Evolutionary conservation across 2,329 filamentous ascomycete species (phyloP).

Genomic region (Aureobasidium zeae): DNA sequence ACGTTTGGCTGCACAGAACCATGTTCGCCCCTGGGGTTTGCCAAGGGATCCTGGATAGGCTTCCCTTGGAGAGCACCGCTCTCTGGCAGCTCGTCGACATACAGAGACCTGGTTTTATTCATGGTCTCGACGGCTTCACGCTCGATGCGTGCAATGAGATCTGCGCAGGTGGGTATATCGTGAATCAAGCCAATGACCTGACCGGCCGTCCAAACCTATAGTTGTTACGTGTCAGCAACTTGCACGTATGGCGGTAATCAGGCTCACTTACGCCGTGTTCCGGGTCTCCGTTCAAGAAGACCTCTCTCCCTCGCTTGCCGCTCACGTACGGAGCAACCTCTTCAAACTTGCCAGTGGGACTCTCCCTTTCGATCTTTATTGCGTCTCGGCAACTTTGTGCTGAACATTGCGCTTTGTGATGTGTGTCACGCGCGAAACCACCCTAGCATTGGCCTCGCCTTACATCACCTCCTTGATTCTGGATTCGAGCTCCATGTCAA

Average conservation of each 20-base stretch:
- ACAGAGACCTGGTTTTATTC: slow-evolving; percentile 31
- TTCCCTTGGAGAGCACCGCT: slow-evolving; percentile 27
- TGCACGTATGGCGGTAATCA: background rate
- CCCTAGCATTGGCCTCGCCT: too few species aligned
- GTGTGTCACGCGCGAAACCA: too few species aligned
- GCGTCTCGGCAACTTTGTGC: slow-evolving; percentile 82
- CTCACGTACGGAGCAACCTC: slow-evolving; percentile 82
- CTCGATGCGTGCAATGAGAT: slow-evolving; percentile 39
- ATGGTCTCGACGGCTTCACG: slow-evolving; percentile 36
- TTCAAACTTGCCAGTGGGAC: slow-evolving; percentile 74
- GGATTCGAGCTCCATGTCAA: slow-evolving; percentile 86
- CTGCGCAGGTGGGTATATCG: slow-evolving; percentile 41
- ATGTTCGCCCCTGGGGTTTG: slow-evolving; percentile 22
- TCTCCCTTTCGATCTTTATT: slow-evolving; percentile 73
- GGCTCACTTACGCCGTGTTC: slow-evolving; percentile 67
- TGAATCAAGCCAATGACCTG: slow-evolving; percentile 67
- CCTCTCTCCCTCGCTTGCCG: slow-evolving; percentile 81
- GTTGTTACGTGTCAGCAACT: slow-evolving; percentile 15
- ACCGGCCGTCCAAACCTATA: slow-evolving; percentile 90
- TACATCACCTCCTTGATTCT: slow-evolving; percentile 96
- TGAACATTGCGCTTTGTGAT: slow-evolving; percentile 75
- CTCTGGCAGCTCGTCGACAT: slow-evolving; percentile 30
- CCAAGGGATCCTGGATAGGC: slow-evolving; percentile 20
- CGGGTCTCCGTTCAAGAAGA: slow-evolving; percentile 84
- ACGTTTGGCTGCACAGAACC: slow-evolving; percentile 27